A percentile compares a stretch with the other conserved stretches of the same genome.
Conservation (phyloP, 805 yeast genomes). For the Dipodascopsis uninucleata region DNA sequence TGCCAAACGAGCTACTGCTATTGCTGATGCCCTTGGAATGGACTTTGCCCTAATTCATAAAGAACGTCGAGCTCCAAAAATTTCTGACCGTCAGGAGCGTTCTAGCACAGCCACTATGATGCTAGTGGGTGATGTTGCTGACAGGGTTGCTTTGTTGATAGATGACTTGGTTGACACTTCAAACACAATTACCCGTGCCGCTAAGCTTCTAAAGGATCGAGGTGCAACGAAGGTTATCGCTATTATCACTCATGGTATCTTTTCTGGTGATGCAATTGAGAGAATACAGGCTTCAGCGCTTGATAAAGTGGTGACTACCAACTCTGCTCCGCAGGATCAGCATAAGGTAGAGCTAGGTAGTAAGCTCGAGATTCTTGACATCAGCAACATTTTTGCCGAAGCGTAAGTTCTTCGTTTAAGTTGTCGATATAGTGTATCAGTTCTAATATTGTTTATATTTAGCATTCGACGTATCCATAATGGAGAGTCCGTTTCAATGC, state of each 20-base stretch:
- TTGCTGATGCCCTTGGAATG: conserved; percentile 86
- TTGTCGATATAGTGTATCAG: too few species aligned
- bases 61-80: conserved; percentile 60
- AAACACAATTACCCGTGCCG: conserved; percentile 87
- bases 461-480: conserved; percentile 86
- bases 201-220: conserved; percentile 83
- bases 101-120: conserved; percentile 70
- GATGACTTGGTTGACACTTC: conserved; percentile 96
- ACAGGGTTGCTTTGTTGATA: conserved; percentile 78
- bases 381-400: conserved; percentile 84
- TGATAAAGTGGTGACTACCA: conserved; percentile 83
- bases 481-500: conserved; percentile 92
- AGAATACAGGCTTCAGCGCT: conserved; percentile 65
- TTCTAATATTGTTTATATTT: neutral
- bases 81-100: conserved; percentile 28
- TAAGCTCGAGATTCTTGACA: conserved; percentile 77
- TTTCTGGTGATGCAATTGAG: conserved; percentile 84
- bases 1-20: conserved; percentile 91
- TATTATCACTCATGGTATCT: conserved; percentile 85
- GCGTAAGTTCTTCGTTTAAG: conserved; percentile 40
- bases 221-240: conserved; percentile 88
- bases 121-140: conserved; percentile 93
- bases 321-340: conserved; percentile 80
- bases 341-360: conserved; percentile 53
- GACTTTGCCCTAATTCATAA: conserved; percentile 93